A percentile compares a stretch with the other conserved stretches of the same genome.
These are phyloP conservation scores for Microbotryum saponariae DNA, from an alignment of 1,284 basidiomycete species.

Conservation along the genomic window DNA sequence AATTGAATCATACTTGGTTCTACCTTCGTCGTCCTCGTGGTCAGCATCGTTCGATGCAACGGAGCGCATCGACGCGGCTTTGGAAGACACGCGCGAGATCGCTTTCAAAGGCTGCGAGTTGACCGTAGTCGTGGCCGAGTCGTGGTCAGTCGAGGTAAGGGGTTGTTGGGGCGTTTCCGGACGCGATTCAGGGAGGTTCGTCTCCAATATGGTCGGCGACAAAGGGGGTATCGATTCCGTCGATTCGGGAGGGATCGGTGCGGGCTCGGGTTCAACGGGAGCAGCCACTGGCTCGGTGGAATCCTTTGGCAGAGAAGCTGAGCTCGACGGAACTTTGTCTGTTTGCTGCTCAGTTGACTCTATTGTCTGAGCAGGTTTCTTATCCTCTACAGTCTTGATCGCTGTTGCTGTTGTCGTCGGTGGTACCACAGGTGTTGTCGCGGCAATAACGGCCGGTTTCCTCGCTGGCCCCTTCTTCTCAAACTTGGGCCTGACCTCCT, in stretches of 20 bases:
- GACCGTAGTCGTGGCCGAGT: not conserved
- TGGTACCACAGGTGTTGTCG: not conserved
- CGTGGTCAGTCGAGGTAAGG: not conserved
- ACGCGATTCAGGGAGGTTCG: slow-evolving; percentile 15
- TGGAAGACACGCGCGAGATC: slow-evolving; percentile 7
- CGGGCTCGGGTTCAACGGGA: not conserved
- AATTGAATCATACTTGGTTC: slow-evolving; percentile 15
- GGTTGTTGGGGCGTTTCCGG: not conserved
- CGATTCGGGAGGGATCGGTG: not conserved
- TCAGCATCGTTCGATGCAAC: not conserved
- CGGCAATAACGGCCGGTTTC: not conserved
- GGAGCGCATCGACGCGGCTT: slow-evolving; percentile 7
- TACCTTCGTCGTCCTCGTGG: too few species aligned
- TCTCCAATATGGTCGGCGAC: not conserved
- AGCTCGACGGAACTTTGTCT: not conserved
- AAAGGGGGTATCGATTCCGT: not conserved
- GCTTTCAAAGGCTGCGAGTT: not conserved
- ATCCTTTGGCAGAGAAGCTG: not conserved
- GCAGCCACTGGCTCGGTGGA: not conserved
- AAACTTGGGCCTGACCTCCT: slow-evolving; percentile 1
- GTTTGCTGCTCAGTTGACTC: not conserved
- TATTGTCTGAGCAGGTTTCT: not conserved
- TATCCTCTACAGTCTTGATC: not conserved
- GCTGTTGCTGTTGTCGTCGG: not conserved
- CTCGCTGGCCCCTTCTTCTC: not conserved